Percentiles rank a stretch among this genome's conserved stretches.
phyloP scores from a whole-genome alignment of 1,284 basidiomycete genomes.

The Cutaneotrichosporon sp. region DNA sequence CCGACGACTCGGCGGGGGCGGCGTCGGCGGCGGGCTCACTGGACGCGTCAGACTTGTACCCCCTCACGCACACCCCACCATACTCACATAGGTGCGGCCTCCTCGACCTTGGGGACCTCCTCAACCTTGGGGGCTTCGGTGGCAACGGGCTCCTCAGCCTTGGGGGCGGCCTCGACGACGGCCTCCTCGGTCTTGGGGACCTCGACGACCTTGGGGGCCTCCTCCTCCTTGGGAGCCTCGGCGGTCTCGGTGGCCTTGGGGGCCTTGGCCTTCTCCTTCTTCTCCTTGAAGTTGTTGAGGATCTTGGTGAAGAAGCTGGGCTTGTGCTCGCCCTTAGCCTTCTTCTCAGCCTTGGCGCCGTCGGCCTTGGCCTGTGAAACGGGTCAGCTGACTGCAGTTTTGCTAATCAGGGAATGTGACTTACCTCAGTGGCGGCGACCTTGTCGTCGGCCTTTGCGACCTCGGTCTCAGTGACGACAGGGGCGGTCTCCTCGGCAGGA shows the following conservation, averaged over 20 bases:
- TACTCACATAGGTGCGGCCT: no score
- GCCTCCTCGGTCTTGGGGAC: constrained; percentile 17
- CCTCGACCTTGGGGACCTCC: not conserved
- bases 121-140: constrained; percentile 31
- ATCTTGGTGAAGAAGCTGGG: constrained; percentile 21
- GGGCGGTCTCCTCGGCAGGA: constrained; percentile 24
- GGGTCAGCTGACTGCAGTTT: not conserved
- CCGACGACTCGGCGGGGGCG: constrained; percentile 21
- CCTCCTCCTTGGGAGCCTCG: constrained; percentile 10
- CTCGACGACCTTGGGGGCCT: constrained; percentile 10
- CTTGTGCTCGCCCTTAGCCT: constrained; percentile 19
- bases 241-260: constrained; percentile 5
- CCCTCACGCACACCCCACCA: no score
- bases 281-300: constrained; percentile 11
- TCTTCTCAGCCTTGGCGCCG: constrained; percentile 19
- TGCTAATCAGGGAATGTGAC: not conserved
- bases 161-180: constrained; percentile 11
- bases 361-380: constrained; percentile 10
- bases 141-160: constrained; percentile 23
- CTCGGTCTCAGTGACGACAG: constrained; percentile 13
- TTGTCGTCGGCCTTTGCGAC: constrained; percentile 23
- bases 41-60: constrained; percentile 14
- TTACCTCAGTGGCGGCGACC: constrained; percentile 16
- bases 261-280: constrained; percentile 18
- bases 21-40: constrained; percentile 14